phyloP scores from a whole-genome alignment of 176 grass and related monocot species.

The Pontederia crassipes region DNA sequence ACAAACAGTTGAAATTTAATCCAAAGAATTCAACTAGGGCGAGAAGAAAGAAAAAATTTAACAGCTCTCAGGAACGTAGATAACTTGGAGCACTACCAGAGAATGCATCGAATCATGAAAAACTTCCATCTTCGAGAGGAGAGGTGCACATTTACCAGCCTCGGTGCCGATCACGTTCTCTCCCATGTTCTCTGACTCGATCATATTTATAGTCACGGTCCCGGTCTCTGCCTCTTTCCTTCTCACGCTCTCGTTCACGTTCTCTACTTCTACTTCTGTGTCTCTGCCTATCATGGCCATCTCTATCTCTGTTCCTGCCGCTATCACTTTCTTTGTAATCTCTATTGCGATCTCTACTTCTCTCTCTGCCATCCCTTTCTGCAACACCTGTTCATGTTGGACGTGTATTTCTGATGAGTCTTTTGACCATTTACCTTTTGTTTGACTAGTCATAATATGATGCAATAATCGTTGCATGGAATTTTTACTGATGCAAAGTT shows the following conservation, averaged over 20 bases:
- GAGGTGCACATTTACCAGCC: conserved; percentile 8
- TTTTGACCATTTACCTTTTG: background rate
- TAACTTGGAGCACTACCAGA: too few relatives aligned
- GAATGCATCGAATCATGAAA: too few relatives aligned
- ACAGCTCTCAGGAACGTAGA: too few relatives aligned
- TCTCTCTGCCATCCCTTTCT: conserved; percentile 34
- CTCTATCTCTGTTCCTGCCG: conserved; percentile 40
- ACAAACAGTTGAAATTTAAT: too few relatives aligned
- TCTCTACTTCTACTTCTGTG: conserved; percentile 42
- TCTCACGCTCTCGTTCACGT: conserved; percentile 40
- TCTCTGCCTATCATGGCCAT: conserved; percentile 32
- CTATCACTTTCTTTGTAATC: conserved; percentile 35
- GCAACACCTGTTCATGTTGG: conserved; percentile 13
- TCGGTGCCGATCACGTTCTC: conserved; percentile 22
- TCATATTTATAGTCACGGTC: conserved; percentile 34
- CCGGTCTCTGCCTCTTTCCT: conserved; percentile 45
- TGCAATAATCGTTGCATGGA: background rate
- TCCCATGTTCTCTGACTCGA: background rate
- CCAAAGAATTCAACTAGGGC: too few relatives aligned
- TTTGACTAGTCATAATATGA: background rate
- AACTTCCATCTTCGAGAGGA: too few relatives aligned
- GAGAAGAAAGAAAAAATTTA: too few relatives aligned
- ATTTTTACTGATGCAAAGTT: background rate
- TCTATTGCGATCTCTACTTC: conserved; percentile 35
- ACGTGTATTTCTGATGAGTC: background rate